Base-by-base conservation (phyloP, 352 stramenopile genomes). In the Phytophthora fragariae region DNA sequence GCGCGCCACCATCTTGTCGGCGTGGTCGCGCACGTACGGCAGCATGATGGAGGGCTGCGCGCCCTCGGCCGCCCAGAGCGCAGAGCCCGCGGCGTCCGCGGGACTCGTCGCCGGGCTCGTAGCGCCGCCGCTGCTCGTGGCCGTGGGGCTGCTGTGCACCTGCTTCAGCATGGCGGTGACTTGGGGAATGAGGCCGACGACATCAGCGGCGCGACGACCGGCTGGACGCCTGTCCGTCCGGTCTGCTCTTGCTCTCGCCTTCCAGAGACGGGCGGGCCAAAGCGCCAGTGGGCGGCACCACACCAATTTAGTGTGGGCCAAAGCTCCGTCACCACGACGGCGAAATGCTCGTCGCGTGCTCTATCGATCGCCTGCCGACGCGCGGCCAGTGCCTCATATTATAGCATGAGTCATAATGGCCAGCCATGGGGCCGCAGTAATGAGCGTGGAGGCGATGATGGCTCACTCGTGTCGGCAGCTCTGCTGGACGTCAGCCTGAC, bases 11-110 rank as follows among this genome's bases (percentile, higher is more conserved):
- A 82, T 81, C 29, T 62, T 41, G 21, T 87, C 76, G 31, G 82
- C 85, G 67, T 94, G 85, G 37, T 76, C 62, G 39, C 73, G 78
- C 39, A 92, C 72, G 57, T 92, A 92, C 21, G 85, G 84, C 58
- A 94, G 71, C 74, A 75, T 75, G 49, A 76, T 73, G 55, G 83
- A 86, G 29, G 79, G 72, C 12, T 72, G 47, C 19, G 65, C 58
- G 21, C 65, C 39, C 54, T 86, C 73, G 11, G 50, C 39, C 12
- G 76, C 79, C 85, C 86, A 92, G 1, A 92, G 75, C 49, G 77
- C 56, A 47, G 65, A 68, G 37, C 77, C 75, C 19, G 46, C 52
- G 9, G 84, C 77, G 55, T 91, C 73, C 21, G 65, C 37, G 15
- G 41, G 37, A 37, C 24, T 69, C 24, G 62, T 63, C 19, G 62